phyloP scores from a whole-genome alignment of 1,139 yeast species.

The Geotrichum cucujoidarum region DNA sequence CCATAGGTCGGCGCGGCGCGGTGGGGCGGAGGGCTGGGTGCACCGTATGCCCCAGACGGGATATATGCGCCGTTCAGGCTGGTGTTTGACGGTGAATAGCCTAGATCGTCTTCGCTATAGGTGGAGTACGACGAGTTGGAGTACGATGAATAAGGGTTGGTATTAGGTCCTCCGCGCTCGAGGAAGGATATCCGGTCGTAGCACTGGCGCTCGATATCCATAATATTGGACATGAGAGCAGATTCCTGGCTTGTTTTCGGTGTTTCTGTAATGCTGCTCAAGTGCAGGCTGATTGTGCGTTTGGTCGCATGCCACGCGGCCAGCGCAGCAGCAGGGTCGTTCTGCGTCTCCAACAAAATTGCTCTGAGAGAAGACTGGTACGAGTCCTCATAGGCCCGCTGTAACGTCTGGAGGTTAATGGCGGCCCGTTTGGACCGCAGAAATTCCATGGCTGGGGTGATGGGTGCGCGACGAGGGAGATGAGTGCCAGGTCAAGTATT shows the following conservation, averaged over 20 bases:
- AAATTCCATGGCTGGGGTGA: constrained; percentile 13
- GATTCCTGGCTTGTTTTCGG: constrained; percentile 33
- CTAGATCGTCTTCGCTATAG: constrained; percentile 4
- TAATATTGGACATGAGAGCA: constrained; percentile 33
- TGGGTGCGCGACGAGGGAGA: background rate
- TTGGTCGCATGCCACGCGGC: constrained; percentile 35
- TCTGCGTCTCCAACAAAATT: constrained; percentile 35
- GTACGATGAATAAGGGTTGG: constrained; percentile 16
- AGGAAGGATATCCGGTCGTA: constrained; percentile 35
- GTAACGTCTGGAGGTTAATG: constrained; percentile 23
- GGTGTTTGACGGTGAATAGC: background rate
- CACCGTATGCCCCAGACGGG: background rate
- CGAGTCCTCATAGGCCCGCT: constrained; percentile 37
- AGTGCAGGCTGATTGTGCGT: constrained; percentile 29
- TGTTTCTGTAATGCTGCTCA: constrained; percentile 31
- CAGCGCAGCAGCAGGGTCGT: constrained; percentile 33
- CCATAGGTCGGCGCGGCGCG: background rate
- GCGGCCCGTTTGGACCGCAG: constrained; percentile 14
- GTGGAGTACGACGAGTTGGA: constrained; percentile 8
- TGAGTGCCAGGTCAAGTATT: background rate
- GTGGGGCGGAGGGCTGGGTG: background rate
- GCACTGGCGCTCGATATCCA: constrained; percentile 39
- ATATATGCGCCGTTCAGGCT: background rate
- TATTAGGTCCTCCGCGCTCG: constrained; percentile 19
- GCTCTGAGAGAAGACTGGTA: constrained; percentile 37